A percentile compares a stretch with the other conserved stretches of the same genome.
Conservation (phyloP, 306 rosid genomes). For the Geum urbanum region DNA sequence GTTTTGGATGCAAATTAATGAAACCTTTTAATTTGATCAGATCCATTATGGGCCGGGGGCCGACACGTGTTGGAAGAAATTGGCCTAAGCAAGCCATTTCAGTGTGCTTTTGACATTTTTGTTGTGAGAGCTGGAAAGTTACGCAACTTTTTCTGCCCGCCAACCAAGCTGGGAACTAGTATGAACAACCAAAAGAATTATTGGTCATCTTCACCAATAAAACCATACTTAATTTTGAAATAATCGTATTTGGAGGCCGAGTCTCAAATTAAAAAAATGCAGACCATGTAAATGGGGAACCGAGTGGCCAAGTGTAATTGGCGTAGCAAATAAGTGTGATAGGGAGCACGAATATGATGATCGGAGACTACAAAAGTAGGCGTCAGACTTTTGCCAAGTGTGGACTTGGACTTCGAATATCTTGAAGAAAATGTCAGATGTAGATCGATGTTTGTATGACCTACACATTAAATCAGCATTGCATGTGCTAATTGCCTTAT, state of each 20-base stretch:
- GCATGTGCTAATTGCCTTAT: too few relatives aligned
- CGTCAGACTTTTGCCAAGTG: background rate
- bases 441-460: background rate
- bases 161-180: background rate
- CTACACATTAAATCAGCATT: background rate
- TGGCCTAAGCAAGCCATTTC: slow-evolving; percentile 7
- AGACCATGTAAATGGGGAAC: background rate
- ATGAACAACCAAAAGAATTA: background rate
- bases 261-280: background rate
- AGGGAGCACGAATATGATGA: background rate
- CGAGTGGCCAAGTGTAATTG: background rate
- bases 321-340: background rate
- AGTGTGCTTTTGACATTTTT: background rate
- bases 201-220: background rate
- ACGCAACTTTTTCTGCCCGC: background rate
- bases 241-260: background rate
- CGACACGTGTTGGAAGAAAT: background rate
- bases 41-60: too few relatives aligned
- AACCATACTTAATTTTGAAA: background rate
- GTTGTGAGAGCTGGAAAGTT: slow-evolving; percentile 2
- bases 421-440: background rate
- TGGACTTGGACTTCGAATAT: slow-evolving; percentile 1
- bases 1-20: too few relatives aligned
- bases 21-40: too few relatives aligned
- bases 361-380: background rate